Evolutionary conservation across 768 basidiomycete genomes (phyloP).

Genomic region (Lentinula aciculospora): DNA sequence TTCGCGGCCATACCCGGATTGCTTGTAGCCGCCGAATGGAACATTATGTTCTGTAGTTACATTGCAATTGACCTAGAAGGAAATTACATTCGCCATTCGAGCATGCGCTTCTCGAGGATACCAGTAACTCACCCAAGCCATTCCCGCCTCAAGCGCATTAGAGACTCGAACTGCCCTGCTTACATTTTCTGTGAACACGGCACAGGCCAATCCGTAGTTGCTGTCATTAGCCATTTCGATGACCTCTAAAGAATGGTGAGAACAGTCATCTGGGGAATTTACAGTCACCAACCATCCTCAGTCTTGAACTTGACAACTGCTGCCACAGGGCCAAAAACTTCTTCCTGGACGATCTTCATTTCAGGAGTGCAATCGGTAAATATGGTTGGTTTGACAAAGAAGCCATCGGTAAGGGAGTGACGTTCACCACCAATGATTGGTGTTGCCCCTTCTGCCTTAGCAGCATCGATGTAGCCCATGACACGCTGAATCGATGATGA

Average conservation of each 20-base stretch:
- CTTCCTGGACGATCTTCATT: conserved; percentile 54
- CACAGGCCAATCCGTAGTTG: conserved; percentile 46
- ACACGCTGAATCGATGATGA: conserved; percentile 35
- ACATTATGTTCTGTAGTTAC: conserved; percentile 34
- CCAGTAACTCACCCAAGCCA: conserved; percentile 38
- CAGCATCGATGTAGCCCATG: conserved; percentile 56
- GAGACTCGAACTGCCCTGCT: conserved; percentile 42
- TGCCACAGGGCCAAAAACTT: conserved; percentile 70
- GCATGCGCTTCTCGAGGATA: neutral
- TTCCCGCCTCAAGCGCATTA: conserved; percentile 61
- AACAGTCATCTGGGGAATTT: neutral
- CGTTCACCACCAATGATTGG: conserved; percentile 50
- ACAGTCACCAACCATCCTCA: conserved; percentile 24
- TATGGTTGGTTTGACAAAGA: conserved; percentile 58
- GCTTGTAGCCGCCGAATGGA: conserved; percentile 64
- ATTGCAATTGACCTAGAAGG: conserved; percentile 28
- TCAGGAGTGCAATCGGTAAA: conserved; percentile 49
- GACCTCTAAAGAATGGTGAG: conserved; percentile 14
- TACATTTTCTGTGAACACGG: conserved; percentile 44
- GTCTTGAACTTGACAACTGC: conserved; percentile 56
- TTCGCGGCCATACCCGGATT: conserved; percentile 56
- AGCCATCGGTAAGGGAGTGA: conserved; percentile 44
- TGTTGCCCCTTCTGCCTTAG: conserved; percentile 54
- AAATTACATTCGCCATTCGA: conserved; percentile 2
- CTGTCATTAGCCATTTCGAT: conserved; percentile 43